Evolutionary conservation across 2,329 filamentous ascomycete genomes (phyloP), one percentile per base, ranked within the genome.

Genomic region (Lithohypha guttulata): DNA sequence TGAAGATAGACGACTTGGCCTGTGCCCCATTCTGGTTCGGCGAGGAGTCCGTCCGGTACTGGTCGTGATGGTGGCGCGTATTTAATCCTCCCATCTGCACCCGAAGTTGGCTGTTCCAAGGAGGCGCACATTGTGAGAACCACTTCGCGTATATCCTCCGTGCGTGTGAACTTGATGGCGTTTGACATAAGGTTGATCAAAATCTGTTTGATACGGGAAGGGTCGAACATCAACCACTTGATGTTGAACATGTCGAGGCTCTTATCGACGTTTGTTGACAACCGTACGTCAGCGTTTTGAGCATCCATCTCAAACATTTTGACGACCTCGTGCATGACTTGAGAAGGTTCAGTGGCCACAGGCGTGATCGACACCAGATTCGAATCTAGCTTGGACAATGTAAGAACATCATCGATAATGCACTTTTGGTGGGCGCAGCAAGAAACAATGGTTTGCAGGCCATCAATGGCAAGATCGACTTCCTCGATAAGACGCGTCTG

Each of bases 171-270:
- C 51, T 87, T 87, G 56, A 87, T 77, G 0, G 81, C 80, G 51
- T 87, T 87, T 4, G 80, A 82, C 3, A 82, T 71, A 1, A 89
- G 67, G 50, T 87, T 89, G 55, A 87, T 84, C 1, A 86, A 65
- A 1, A 86, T 78, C 57, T 87, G 82, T 39, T 81, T 70, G 35
- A 87, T 74, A 15, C 82, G 70, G 9, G 77, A 80, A 0, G 83
- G 77, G 53, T 89, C 83, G 21, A 84, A 61, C 36, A 64, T 62
- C 11, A 85, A 72, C 65, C 75, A 84, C 23, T 79, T 72, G 21
- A 26, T 3, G 6, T 13, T 19, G 6, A 7, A 14, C 9, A 26
- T 10, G 3, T 23, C n/a, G 21, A n/a, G 17, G 34, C 13, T 6
- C 21, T 17, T n/a, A 23, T 6, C 22, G 11, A 13, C 17, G 3